Evolutionary conservation across 768 basidiomycete genomes (phyloP).

Genomic region (Leccinellum rugosiceps): DNA sequence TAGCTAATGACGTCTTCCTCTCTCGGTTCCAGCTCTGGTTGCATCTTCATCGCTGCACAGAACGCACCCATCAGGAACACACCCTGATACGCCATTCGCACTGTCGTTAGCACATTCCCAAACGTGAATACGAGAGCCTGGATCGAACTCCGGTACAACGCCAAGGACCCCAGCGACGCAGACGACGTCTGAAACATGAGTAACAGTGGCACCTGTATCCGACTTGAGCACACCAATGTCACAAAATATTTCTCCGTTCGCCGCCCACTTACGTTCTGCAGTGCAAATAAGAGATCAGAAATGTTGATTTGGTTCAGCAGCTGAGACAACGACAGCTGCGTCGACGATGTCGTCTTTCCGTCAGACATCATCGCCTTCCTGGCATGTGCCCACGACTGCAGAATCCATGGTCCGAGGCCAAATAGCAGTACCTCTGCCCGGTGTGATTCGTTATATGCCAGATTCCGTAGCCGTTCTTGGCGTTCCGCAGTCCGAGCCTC

Average conservation of each 20-base stretch:
- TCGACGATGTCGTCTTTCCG: slow-evolving; percentile 40
- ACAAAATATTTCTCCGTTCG: not conserved
- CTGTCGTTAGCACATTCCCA: slow-evolving; percentile 57
- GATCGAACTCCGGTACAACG: slow-evolving; percentile 76
- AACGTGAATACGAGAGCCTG: slow-evolving; percentile 67
- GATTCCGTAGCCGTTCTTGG: slow-evolving; percentile 69
- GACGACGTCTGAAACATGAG: slow-evolving; percentile 69
- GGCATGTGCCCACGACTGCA: slow-evolving; percentile 71
- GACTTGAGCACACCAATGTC: not conserved
- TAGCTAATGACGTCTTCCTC: slow-evolving; percentile 52
- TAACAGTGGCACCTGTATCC: slow-evolving; percentile 64
- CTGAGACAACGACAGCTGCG: slow-evolving; percentile 41
- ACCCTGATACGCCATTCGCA: slow-evolving; percentile 77
- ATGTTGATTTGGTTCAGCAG: slow-evolving; percentile 57
- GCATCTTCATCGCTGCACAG: slow-evolving; percentile 68
- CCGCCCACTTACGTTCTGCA: slow-evolving; percentile 61
- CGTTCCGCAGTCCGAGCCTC: slow-evolving; percentile 66
- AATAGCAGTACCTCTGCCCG: slow-evolving; percentile 83
- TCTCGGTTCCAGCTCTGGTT: slow-evolving; percentile 63
- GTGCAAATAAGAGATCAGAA: slow-evolving; percentile 57
- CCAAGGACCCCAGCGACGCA: slow-evolving; percentile 76
- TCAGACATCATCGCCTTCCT: slow-evolving; percentile 57
- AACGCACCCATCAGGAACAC: slow-evolving; percentile 88
- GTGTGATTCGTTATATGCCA: slow-evolving; percentile 71
- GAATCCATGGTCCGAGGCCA: slow-evolving; percentile 81